Evolutionary conservation across 768 basidiomycete species (phyloP), one percentile per base, ranked within the genome.

Genomic region (Agaricus bisporus): DNA sequence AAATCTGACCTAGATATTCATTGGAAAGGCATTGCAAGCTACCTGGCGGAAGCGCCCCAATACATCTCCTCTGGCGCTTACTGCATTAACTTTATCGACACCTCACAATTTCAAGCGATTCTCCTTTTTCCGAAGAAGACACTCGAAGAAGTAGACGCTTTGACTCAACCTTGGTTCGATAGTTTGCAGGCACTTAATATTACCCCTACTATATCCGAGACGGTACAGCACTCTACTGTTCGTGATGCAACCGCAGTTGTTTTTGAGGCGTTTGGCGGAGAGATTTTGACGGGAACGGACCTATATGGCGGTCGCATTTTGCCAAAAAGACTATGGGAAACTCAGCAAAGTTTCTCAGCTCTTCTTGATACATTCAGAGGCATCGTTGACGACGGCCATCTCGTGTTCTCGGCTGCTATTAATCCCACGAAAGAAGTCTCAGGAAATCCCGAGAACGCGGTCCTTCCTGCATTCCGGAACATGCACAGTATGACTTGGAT

Each of bases 401-500:
- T 48, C 17, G 43, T 26, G n/a, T 25, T 56, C n/a, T 56, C 59
- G n/a, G 58, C 58, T 32, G 60, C 58, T 17, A 45, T 61, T 12
- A 57, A 58, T 35, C 60, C 60, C 15, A 52, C 54, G 7, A 56
- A 53, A 48, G 52, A 47, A n/a, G 32, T 54, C 3, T 47, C 52
- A 4, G 52, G 52, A 4, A 29, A 54, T 29, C 58, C 58, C 11
- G 39, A 56, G 35, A 61, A 61, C 20, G 58, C 60, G 1, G 47
- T 61, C 9, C 54, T 57, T 15, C 60, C 60, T 29, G 56, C 58
- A 3, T 61, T 58, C 56, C 55, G 60, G 29, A 49, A 48, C 1
- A 48, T 56, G 17, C 56, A 61, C 20, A 48, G 58, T 25, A 44
- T 60, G 32, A 54, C 56, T 36, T 32, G 55, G 10, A 49, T 56